Evolutionary conservation across 139 green algal species (phyloP), one percentile per base, ranked within the genome.

Genomic region (Coelastrella sp.): DNA sequence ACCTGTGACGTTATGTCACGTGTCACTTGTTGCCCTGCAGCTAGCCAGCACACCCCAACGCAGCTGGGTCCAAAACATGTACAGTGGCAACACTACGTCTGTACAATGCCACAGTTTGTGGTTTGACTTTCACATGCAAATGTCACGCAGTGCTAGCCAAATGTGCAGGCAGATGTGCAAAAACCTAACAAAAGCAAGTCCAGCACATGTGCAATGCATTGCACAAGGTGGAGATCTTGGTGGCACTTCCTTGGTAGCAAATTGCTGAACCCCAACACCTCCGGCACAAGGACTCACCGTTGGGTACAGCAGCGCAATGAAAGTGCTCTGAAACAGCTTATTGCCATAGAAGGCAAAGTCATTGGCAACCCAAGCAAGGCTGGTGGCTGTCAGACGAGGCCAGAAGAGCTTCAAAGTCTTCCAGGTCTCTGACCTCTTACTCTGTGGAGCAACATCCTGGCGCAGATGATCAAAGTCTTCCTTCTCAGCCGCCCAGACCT

Each of bases 261-360:
- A 57, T 57, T 23, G 11, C 11, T 9, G 45, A 9, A 57, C 15
- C 11, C 15, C 11, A 57, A 57, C 45, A 57, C 45, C 11, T 9
- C 45, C 11, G 15, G 11, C 45, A 57, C 11, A 23, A 32, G 2
- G 4, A 60, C 86, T 60, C 51, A 87, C 86, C 25, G 34, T 66
- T 3, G 88, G 88, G 69, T 85, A 90, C 51, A 92, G 81, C 34
- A 90, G 76, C 5, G 66, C 43, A 23, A 95, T 92, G 88, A 95
- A 95, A 0, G 83, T 41, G 21, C 45, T 79, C 78, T 96, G 89
- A 83, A 93, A 92, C 3, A 96, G 85, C 89, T 96, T 97, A 89
- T 95, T 95, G 57, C 94, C 92, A 48, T 74, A 74, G 35, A 74
- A 74, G 35, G 66, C 66, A 50, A 74, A 74, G 35, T 74, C 66